Evolutionary conservation across 768 basidiomycete genomes (phyloP).

Genomic region (Suillus decipiens): DNA sequence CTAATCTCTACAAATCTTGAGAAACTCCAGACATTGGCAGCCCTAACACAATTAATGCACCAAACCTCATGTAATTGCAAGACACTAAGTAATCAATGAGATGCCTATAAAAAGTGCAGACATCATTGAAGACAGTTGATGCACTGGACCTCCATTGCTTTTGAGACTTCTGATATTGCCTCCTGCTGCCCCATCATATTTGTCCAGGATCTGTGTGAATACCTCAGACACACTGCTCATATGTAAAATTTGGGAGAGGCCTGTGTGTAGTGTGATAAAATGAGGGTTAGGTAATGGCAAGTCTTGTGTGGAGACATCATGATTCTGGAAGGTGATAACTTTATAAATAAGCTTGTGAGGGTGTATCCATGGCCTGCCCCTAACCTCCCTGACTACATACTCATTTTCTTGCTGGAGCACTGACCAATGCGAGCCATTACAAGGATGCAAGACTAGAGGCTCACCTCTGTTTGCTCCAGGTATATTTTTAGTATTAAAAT

Average conservation of each 20-base stretch:
- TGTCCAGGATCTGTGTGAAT: not conserved
- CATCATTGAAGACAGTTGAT: not conserved
- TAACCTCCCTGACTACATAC: not conserved
- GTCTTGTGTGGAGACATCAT: not conserved
- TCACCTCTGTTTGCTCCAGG: not conserved
- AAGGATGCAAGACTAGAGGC: not conserved
- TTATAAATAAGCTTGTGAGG: not conserved
- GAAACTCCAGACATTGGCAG: too few species aligned
- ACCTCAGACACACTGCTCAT: not conserved
- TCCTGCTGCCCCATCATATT: not conserved
- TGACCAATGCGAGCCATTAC: not conserved
- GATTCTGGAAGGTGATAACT: not conserved
- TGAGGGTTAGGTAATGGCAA: not conserved
- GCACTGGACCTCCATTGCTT: not conserved
- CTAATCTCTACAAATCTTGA: too few species aligned
- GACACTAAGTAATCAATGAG: not conserved
- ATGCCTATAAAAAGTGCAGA: not conserved
- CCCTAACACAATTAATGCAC: not conserved
- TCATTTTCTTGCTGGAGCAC: not conserved
- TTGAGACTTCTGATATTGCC: not conserved
- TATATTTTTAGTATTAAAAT: not conserved
- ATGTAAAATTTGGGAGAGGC: not conserved
- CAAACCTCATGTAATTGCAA: not conserved
- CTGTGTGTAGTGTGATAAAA: not conserved
- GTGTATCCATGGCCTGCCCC: not conserved